Evolutionary conservation across 768 basidiomycete species (phyloP).

Genomic region (Boletus rubropictus): DNA sequence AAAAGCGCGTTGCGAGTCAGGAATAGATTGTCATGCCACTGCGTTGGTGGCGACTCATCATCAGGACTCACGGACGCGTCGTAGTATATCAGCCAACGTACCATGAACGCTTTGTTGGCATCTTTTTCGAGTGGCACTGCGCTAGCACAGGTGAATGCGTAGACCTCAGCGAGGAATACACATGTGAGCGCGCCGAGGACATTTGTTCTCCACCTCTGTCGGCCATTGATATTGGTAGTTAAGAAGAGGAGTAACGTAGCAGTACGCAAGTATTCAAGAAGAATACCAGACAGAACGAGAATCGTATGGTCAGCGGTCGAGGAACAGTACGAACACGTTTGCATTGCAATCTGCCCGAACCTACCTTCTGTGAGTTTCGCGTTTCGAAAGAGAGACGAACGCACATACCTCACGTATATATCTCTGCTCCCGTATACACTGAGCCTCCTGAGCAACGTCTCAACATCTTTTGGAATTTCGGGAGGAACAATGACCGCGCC

Average conservation of each 20-base stretch:
- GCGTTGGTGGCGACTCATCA: background rate
- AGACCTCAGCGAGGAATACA: conserved; percentile 49
- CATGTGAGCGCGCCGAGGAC: conserved; percentile 45
- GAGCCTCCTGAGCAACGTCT: conserved; percentile 49
- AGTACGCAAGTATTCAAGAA: conserved; percentile 57
- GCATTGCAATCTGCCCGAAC: conserved; percentile 62
- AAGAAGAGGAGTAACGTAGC: conserved; percentile 43
- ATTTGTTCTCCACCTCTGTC: conserved; percentile 40
- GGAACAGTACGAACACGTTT: conserved; percentile 61
- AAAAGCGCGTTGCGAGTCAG: conserved; percentile 52
- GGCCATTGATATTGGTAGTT: conserved; percentile 38
- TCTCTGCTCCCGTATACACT: conserved; percentile 52
- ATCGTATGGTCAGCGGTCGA: conserved; percentile 56
- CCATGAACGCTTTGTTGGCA: conserved; percentile 36
- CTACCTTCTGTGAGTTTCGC: conserved; percentile 30
- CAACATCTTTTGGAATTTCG: conserved; percentile 43
- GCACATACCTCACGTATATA: conserved; percentile 52
- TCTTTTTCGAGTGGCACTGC: conserved; percentile 42
- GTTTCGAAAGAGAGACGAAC: background rate
- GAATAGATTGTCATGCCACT: conserved; percentile 67
- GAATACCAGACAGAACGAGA: conserved; percentile 47
- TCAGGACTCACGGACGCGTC: background rate
- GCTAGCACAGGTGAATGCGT: conserved; percentile 44
- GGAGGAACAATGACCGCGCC: conserved; percentile 10
- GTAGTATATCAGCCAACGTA: conserved; percentile 15